Percentiles rank a stretch among this genome's conserved stretches.
phyloP scores from a whole-genome alignment of 306 rosid species.

The Ceratonia siliqua region DNA sequence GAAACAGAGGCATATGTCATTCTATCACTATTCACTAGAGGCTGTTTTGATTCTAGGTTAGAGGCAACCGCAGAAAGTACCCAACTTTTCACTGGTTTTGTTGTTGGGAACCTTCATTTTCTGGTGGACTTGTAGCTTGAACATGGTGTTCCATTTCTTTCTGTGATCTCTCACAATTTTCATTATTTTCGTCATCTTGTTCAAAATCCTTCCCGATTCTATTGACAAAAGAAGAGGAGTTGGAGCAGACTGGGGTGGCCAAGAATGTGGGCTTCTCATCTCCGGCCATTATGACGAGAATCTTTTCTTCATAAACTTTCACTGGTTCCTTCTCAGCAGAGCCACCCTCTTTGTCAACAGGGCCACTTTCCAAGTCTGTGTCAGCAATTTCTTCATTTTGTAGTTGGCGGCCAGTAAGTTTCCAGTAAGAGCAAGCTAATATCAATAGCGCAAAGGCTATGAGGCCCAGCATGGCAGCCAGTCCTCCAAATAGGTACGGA shows the following conservation, averaged over 20 bases:
- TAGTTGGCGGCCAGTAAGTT: neutral
- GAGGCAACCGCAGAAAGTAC: no score
- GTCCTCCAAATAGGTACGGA: slow-evolving; percentile 82
- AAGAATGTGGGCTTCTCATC: slow-evolving; percentile 68
- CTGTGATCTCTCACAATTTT: slow-evolving; percentile 10
- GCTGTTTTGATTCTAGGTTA: no score
- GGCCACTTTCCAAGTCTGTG: slow-evolving; percentile 40
- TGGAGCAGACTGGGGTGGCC: slow-evolving; percentile 62
- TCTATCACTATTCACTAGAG: neutral
- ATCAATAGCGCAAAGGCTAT: slow-evolving; percentile 60
- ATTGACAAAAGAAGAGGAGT: slow-evolving; percentile 10
- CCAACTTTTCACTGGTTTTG: slow-evolving; percentile 29
- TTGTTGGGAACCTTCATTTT: slow-evolving; percentile 16
- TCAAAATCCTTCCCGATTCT: neutral
- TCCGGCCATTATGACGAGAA: slow-evolving; percentile 88
- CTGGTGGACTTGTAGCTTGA: slow-evolving; percentile 14
- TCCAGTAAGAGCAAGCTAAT: slow-evolving; percentile 72
- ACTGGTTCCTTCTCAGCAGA: slow-evolving; percentile 11
- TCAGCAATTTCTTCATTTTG: slow-evolving; percentile 28
- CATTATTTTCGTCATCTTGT: neutral
- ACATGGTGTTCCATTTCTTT: slow-evolving; percentile 22
- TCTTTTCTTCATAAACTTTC: slow-evolving; percentile 52
- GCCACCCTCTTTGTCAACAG: slow-evolving; percentile 32
- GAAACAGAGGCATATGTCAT: neutral
- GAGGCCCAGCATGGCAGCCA: slow-evolving; percentile 60